A percentile compares a stretch with the other conserved stretches of the same genome.
phyloP scores from a whole-genome alignment of 202 grass and related monocot genomes.

The Bolboschoenoplectus hybrid region DNA sequence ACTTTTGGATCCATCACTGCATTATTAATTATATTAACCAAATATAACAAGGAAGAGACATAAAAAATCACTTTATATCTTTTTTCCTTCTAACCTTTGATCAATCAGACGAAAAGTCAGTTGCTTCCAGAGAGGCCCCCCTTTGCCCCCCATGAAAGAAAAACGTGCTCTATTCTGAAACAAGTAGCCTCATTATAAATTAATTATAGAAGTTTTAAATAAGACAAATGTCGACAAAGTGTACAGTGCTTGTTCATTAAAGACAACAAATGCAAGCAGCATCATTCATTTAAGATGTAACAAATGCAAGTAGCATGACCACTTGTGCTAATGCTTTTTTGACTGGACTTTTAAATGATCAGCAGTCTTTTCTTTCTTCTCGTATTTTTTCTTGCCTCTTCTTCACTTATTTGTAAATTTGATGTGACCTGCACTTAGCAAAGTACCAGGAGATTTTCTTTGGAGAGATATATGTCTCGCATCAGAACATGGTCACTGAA shows the following conservation, averaged over 20 bases:
- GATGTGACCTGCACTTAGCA: neutral
- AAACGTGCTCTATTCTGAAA: slow-evolving; percentile 94
- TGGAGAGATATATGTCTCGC: neutral
- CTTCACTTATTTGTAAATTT: slow-evolving; percentile 5
- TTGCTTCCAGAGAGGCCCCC: slow-evolving; percentile 90
- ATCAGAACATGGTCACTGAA: neutral
- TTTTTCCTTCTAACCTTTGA: slow-evolving; percentile 54
- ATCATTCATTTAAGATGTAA: neutral
- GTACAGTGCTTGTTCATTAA: slow-evolving; percentile 13
- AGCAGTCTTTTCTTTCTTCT: neutral
- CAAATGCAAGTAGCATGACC: neutral
- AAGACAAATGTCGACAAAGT: neutral
- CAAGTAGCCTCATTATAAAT: slow-evolving; percentile 27
- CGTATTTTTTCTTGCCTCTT: neutral
- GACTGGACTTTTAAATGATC: neutral
- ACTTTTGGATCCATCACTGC: slow-evolving; percentile 48
- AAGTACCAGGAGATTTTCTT: neutral
- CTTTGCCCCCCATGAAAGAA: slow-evolving; percentile 99
- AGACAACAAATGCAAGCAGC: neutral
- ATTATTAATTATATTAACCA: slow-evolving; percentile 25
- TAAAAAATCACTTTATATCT: slow-evolving; percentile 35
- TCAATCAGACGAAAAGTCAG: slow-evolving; percentile 68
- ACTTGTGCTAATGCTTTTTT: neutral
- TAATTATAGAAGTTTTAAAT: neutral
- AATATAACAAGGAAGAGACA: slow-evolving; percentile 29